Evolutionary conservation across 495 filamentous ascomycete species (phyloP), one percentile per base, ranked within the genome.

Genomic region (Astrocystis sublimbata): DNA sequence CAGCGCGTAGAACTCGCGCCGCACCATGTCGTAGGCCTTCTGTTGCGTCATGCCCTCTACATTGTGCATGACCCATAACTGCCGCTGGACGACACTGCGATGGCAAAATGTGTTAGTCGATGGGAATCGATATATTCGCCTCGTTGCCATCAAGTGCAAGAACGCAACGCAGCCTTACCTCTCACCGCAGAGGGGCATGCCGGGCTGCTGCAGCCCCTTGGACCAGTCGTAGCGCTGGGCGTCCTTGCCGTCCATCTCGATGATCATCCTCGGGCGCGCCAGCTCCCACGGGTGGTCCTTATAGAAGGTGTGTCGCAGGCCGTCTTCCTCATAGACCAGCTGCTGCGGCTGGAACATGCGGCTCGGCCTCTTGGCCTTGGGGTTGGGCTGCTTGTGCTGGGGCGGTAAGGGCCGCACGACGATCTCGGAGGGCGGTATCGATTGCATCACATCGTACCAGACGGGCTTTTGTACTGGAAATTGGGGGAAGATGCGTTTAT

Each of bases 251-350:
- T 93, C 87, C 68, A 86, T 82, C 76, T 98, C 94, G 12, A 97
- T 77, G 26, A 98, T 74, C 63, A 97, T 81, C 65, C 88, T 82
- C 53, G 94, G 94, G 64, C 94, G 83, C 30, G 96, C 94, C 68
- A 98, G 80, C 73, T 98, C 94, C 94, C 94, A 98, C 4, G 94
- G 94, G 76, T 98, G 94, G 74, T 98, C 93, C 62, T 80, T 81
- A 78, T 89, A 98, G 79, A 98, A 98, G 28, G 88, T 78, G 58
- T 69, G 78, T 51, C 94, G 88, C 66, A 98, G 78, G 63, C 80
- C 75, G 73, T 98, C 96, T 74, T 98, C 94, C 47, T 92, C 90
- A 73, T 92, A 96, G 55, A 80, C 80, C 54, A 98, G 86, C 58
- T 79, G 70, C 52, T 92, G 84, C 5, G 94, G 94, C 67, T 87